Conservation (phyloP, 768 basidiomycete species). For the Suillus brevipes region DNA sequence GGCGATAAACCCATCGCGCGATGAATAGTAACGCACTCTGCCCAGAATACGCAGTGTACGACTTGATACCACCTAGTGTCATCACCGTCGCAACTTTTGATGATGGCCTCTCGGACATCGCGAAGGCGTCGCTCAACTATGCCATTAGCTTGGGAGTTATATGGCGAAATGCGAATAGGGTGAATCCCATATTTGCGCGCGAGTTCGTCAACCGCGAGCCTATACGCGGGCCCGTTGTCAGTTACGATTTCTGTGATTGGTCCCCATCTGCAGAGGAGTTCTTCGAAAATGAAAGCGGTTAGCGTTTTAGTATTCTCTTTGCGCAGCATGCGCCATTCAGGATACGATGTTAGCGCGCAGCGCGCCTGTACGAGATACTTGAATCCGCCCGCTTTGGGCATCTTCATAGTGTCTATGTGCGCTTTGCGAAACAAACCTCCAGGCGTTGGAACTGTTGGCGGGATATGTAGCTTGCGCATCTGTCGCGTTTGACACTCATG, state of each 20-base stretch:
- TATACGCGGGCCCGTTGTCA: too few relatives aligned
- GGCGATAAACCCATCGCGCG: background rate
- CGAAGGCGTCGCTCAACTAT: slow-evolving; percentile 2
- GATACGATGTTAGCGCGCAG: background rate
- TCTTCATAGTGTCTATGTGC: background rate
- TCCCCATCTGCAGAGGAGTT: too few relatives aligned
- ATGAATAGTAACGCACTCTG: too few relatives aligned
- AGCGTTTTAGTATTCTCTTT: background rate
- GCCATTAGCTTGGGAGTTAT: background rate
- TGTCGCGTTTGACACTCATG: too few relatives aligned
- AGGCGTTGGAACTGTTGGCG: fast-evolving
- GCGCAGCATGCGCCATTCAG: background rate
- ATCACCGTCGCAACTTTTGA: background rate
- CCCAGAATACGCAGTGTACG: too few relatives aligned
- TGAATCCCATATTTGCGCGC: too few relatives aligned
- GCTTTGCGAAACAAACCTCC: background rate
- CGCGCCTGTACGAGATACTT: background rate
- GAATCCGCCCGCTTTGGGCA: background rate
- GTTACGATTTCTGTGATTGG: too few relatives aligned
- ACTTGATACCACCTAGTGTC: background rate
- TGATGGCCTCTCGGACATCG: slow-evolving; percentile 11
- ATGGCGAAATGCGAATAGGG: background rate
- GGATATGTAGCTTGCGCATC: fast-evolving
- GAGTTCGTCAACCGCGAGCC: background rate
- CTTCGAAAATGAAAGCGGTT: too few relatives aligned